These are phyloP conservation scores for Phytophthora cryptogea DNA, from an alignment of 352 stramenopile genomes.

Conservation along the genomic window DNA sequence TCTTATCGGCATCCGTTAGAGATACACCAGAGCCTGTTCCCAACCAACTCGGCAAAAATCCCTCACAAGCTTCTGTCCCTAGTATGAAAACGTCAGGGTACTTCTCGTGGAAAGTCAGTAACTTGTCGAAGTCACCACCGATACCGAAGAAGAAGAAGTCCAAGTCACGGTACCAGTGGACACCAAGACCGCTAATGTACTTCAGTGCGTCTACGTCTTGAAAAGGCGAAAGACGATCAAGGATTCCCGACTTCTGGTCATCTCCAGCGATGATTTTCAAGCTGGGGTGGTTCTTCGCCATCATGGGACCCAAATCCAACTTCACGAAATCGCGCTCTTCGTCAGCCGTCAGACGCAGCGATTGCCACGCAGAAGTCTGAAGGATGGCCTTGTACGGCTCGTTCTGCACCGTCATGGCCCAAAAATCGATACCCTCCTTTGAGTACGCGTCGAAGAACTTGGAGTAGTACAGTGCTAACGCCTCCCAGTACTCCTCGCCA, in stretches of 20 bases:
- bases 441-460: slow-evolving; percentile 81
- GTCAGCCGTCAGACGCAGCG: slow-evolving; percentile 39
- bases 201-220: slow-evolving; percentile 49
- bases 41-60: too few relatives aligned
- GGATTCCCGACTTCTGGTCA: slow-evolving; percentile 78
- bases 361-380: slow-evolving; percentile 49
- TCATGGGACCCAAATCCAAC: slow-evolving; percentile 61
- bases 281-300: slow-evolving; percentile 67
- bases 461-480: slow-evolving; percentile 79
- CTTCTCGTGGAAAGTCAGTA: slow-evolving; percentile 47
- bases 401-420: slow-evolving; percentile 80
- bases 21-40: not conserved
- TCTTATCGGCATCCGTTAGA: not conserved
- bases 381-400: slow-evolving; percentile 53
- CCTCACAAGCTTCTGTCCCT: slow-evolving; percentile 70
- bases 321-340: slow-evolving; percentile 67
- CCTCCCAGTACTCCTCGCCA: slow-evolving; percentile 47
- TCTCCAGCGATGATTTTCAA: slow-evolving; percentile 87
- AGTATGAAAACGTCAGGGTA: slow-evolving; percentile 83
- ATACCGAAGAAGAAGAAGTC: slow-evolving; percentile 48
- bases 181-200: slow-evolving; percentile 81
- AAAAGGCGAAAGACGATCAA: slow-evolving; percentile 46
- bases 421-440: slow-evolving; percentile 56
- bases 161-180: slow-evolving; percentile 86
- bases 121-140: slow-evolving; percentile 46